Conservation (phyloP, 768 basidiomycete genomes). For the Leccinum boreale region DNA sequence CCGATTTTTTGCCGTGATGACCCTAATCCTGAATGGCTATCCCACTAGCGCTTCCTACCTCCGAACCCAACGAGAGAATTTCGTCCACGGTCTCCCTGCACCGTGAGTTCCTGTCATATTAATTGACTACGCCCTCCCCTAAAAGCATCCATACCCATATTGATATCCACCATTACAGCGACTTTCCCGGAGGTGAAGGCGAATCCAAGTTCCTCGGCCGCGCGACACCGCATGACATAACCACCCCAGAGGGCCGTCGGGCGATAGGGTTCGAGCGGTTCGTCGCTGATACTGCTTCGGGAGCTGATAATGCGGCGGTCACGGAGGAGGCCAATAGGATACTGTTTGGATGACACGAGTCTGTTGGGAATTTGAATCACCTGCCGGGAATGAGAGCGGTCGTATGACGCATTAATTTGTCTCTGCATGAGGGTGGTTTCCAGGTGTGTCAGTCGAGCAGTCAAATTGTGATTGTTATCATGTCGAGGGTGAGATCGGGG, state of each 20-base stretch:
- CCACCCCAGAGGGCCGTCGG: slow-evolving; percentile 34
- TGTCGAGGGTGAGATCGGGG: not conserved
- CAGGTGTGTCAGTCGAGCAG: not conserved
- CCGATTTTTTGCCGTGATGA: not conserved
- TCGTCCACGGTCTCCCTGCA: slow-evolving; percentile 45
- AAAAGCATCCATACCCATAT: not conserved
- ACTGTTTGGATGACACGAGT: slow-evolving; percentile 20
- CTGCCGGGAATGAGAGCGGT: not conserved
- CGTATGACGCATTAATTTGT: not conserved
- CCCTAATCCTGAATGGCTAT: not conserved
- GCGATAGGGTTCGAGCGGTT: slow-evolving; percentile 46
- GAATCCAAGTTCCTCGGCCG: slow-evolving; percentile 44
- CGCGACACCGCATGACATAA: slow-evolving; percentile 33
- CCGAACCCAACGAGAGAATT: slow-evolving; percentile 46
- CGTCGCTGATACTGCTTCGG: not conserved
- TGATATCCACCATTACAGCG: slow-evolving; percentile 28
- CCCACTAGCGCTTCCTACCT: slow-evolving; percentile 45
- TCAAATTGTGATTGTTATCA: not conserved
- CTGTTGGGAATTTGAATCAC: not conserved
- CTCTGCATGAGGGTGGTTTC: not conserved
- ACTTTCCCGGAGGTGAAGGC: slow-evolving; percentile 53
- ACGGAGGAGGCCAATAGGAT: slow-evolving; percentile 30
- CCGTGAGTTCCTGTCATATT: slow-evolving; percentile 35
- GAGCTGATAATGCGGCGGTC: slow-evolving; percentile 13
- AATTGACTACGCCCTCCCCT: not conserved